phyloP scores from a whole-genome alignment of 129 eudicot species.

The Oenanthe sinensis region DNA sequence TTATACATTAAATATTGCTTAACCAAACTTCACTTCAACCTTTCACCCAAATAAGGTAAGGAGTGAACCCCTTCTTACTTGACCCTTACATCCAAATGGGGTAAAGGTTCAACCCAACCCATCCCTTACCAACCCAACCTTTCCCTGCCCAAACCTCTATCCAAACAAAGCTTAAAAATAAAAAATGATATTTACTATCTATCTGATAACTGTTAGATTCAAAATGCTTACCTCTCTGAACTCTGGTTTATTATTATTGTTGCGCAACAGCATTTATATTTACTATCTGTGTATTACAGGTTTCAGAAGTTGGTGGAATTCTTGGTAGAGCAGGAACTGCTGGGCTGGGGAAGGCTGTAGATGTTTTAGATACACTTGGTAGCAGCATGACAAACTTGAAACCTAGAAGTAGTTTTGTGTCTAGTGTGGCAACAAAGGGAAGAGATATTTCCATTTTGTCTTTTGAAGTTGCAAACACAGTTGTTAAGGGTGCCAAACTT shows the following conservation, averaged over 20 bases:
- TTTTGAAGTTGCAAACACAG: slow-evolving; percentile 90
- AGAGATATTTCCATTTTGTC: slow-evolving; percentile 77
- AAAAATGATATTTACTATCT: neutral
- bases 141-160: too few species aligned
- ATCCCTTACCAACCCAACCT: too few species aligned
- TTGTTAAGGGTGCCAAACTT: slow-evolving; percentile 88
- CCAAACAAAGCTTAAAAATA: too few species aligned
- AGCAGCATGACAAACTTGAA: slow-evolving; percentile 96
- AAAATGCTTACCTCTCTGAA: neutral
- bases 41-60: too few species aligned
- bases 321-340: slow-evolving; percentile 87
- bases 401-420: slow-evolving; percentile 69
- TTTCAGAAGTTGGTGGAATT: slow-evolving; percentile 86
- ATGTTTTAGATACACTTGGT: slow-evolving; percentile 95
- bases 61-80: too few species aligned
- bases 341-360: slow-evolving; percentile 95
- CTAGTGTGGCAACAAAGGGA: slow-evolving; percentile 79
- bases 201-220: neutral
- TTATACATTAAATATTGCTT: too few species aligned
- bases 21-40: too few species aligned
- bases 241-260: neutral
- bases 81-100: too few species aligned
- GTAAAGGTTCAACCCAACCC: too few species aligned
- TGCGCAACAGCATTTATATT: slow-evolving; percentile 1
- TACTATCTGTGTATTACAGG: slow-evolving; percentile 36